Evolutionary conservation across 371 early-diverging fungal species (phyloP).

Genomic region (Circinella minor): DNA sequence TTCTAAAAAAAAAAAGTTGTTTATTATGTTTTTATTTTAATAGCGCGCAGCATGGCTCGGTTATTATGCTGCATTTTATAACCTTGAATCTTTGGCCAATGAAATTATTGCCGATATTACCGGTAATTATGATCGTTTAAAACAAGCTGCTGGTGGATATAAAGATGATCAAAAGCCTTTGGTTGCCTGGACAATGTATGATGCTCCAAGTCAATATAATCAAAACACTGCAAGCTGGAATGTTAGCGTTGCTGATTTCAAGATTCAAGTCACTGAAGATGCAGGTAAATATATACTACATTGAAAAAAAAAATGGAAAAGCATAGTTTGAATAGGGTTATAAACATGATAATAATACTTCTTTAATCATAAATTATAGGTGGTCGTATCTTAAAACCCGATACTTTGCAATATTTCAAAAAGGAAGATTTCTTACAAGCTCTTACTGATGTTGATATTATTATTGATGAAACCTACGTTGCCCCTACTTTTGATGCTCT

Average conservation of each 20-base stretch:
- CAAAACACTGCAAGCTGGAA: conserved; percentile 71
- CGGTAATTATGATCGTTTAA: conserved; percentile 71
- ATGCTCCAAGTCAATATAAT: conserved; percentile 67
- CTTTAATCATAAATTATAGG: conserved; percentile 8
- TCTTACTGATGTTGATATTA: conserved; percentile 65
- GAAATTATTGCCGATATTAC: conserved; percentile 56
- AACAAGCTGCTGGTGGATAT: conserved; percentile 52
- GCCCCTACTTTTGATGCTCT: conserved; percentile 51
- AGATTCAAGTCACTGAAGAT: conserved; percentile 63
- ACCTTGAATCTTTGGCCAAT: conserved; percentile 68
- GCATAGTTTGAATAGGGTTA: not conserved
- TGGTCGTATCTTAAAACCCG: conserved; percentile 41
- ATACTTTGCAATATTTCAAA: conserved; percentile 37
- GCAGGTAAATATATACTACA: conserved; percentile 50
- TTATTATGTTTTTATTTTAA: not conserved
- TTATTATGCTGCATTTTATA: conserved; percentile 78
- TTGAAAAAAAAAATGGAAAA: not conserved
- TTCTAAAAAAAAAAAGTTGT: no score
- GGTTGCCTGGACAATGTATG: conserved; percentile 72
- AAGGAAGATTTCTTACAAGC: conserved; percentile 57
- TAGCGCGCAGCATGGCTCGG: conserved; percentile 81
- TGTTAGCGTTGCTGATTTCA: conserved; percentile 63
- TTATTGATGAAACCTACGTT: conserved; percentile 75
- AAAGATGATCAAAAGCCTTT: conserved; percentile 50
- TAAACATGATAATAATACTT: not conserved